A percentile compares a stretch with the other conserved stretches of the same genome.
Conservation (phyloP, 768 basidiomycete genomes). For the Candolleomyces eurysporus region DNA sequence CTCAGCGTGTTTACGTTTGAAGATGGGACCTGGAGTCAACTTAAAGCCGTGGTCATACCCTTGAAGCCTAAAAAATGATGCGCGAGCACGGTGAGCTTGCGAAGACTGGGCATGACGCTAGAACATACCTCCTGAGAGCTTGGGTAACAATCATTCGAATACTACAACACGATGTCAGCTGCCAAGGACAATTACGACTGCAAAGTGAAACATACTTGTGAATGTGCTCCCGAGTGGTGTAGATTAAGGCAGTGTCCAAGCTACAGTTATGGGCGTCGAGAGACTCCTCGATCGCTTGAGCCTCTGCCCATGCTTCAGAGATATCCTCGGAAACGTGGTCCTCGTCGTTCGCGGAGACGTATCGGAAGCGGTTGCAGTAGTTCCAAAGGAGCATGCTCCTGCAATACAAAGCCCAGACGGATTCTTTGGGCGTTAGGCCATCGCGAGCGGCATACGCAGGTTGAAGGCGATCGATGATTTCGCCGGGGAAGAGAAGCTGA, state of each 20-base stretch:
- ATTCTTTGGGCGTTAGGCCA: conserved; percentile 48
- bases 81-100: conserved; percentile 9
- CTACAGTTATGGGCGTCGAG: conserved; percentile 70
- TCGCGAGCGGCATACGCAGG: conserved; percentile 40
- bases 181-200: too few relatives aligned
- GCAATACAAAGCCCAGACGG: conserved; percentile 80
- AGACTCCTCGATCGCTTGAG: conserved; percentile 62
- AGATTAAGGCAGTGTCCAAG: conserved; percentile 63
- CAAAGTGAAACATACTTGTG: conserved; percentile 56
- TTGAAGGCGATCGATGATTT: conserved; percentile 51
- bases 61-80: conserved; percentile 36
- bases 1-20: conserved; percentile 69
- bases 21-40: conserved; percentile 43
- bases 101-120: conserved; percentile 14
- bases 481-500: conserved; percentile 70
- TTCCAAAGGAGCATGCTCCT: conserved; percentile 82
- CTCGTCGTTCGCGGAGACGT: conserved; percentile 12
- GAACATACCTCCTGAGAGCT: conserved; percentile 59
- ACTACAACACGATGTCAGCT: conserved; percentile 31
- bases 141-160: conserved; percentile 64
- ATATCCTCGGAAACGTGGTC: conserved; percentile 41
- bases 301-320: conserved; percentile 64
- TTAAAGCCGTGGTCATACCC: conserved; percentile 42
- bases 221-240: conserved; percentile 67
- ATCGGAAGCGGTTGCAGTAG: conserved; percentile 55